A percentile compares a stretch with the other conserved stretches of the same genome.
phyloP scores from a whole-genome alignment of 2,329 filamentous ascomycete species.

The Neofusicoccum sp. region DNA sequence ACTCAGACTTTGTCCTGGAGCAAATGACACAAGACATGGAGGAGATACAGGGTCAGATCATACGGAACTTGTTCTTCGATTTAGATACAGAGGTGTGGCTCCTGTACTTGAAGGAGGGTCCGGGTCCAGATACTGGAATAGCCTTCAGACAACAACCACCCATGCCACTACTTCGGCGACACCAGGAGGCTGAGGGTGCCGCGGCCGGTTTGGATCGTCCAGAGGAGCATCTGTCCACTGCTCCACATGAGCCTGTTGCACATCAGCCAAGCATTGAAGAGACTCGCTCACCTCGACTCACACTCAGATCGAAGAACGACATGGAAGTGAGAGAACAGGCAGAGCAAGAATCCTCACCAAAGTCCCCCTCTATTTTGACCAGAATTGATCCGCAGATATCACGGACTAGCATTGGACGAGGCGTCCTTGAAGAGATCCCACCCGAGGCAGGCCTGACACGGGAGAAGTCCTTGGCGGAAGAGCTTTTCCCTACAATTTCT shows the following conservation, averaged over 20 bases:
- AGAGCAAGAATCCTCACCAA: no score
- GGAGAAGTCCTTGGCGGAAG: no score
- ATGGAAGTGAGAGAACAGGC: not conserved
- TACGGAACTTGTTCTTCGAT: not conserved
- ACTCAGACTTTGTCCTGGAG: not conserved
- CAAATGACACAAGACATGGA: conserved; percentile 5
- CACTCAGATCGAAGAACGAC: not conserved
- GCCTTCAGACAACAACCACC: not conserved
- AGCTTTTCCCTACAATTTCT: no score
- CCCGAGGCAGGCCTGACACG: no score
- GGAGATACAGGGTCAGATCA: not conserved
- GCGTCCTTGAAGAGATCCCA: no score
- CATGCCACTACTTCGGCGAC: not conserved
- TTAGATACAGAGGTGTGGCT: not conserved
- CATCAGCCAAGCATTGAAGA: no score
- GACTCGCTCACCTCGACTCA: not conserved
- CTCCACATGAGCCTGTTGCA: not conserved
- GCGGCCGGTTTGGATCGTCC: not conserved
- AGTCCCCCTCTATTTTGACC: not conserved
- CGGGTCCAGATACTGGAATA: not conserved
- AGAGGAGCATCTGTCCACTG: not conserved
- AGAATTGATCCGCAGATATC: no score
- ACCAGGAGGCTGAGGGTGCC: not conserved
- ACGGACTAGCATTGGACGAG: no score
- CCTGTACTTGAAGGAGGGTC: conserved; percentile 4